A percentile compares a stretch with the other conserved stretches of the same genome.
These are phyloP conservation scores for Camellia oleifera DNA, from an alignment of 179 eudicot genomes.

Conservation along the genomic window DNA sequence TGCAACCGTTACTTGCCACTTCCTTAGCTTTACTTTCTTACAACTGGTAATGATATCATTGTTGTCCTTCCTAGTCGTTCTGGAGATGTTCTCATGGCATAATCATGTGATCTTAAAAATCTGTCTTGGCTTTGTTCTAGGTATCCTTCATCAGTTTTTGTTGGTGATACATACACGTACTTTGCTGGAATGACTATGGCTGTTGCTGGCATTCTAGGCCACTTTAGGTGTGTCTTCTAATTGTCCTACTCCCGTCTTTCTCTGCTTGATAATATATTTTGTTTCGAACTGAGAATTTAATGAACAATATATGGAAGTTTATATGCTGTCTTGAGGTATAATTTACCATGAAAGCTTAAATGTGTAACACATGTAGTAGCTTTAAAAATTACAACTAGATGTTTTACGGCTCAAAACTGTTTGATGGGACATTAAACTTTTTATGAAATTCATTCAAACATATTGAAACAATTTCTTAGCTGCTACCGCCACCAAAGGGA, in stretches of 20 bases:
- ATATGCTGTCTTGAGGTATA: too few species aligned
- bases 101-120: neutral
- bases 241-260: neutral
- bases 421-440: neutral
- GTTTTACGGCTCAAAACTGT: too few species aligned
- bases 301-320: too few species aligned
- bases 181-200: constrained; percentile 99
- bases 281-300: neutral
- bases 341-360: too few species aligned
- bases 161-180: constrained; percentile 95
- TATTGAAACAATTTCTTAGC: too few species aligned
- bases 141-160: constrained; percentile 98
- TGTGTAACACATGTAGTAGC: too few species aligned
- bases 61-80: neutral
- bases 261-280: neutral
- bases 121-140: constrained; percentile 29
- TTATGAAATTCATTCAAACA: neutral
- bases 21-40: constrained; percentile 85
- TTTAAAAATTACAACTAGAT: neutral
- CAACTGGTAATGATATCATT: constrained; percentile 62
- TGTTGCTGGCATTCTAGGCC: constrained; percentile 92
- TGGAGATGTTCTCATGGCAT: neutral
- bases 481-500: too few species aligned
- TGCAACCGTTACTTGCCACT: constrained; percentile 87
- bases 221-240: constrained; percentile 55